A percentile compares a stretch with the other conserved stretches of the same genome.
Conservation (phyloP, 306 rosid species). For the Prinsepia uniflora region DNA sequence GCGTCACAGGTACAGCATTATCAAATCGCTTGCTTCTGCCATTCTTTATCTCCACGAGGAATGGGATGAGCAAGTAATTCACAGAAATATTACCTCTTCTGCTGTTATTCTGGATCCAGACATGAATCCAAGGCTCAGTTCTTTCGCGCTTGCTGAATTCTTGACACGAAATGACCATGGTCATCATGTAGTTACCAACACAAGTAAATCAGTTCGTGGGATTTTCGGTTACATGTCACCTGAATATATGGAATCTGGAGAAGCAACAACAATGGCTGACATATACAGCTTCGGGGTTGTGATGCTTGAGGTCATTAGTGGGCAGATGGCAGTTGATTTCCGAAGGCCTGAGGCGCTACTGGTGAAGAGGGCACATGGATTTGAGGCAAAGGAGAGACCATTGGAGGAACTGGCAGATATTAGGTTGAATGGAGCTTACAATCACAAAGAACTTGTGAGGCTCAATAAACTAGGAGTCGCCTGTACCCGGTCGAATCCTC, state of each 20-base stretch:
- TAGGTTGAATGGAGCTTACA: conserved; percentile 59
- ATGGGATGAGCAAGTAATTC: conserved; percentile 96
- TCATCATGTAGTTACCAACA: conserved; percentile 39
- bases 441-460: conserved; percentile 57
- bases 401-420: conserved; percentile 66
- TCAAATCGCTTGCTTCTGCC: conserved; percentile 81
- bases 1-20: conserved; percentile 67
- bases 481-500: conserved; percentile 61
- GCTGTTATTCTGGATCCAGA: conserved; percentile 82
- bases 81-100: conserved; percentile 83
- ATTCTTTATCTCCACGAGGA: conserved; percentile 92
- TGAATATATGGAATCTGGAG: conserved; percentile 68
- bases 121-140: conserved; percentile 71
- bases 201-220: conserved; percentile 55
- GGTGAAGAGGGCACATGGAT: conserved; percentile 66
- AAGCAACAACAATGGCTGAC: conserved; percentile 67
- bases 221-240: conserved; percentile 95
- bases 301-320: conserved; percentile 74
- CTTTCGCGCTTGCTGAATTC: conserved; percentile 93
- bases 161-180: conserved; percentile 79
- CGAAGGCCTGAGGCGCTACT: conserved; percentile 81
- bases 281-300: conserved; percentile 89
- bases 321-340: conserved; percentile 83
- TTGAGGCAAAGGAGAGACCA: conserved; percentile 49
- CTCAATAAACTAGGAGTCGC: conserved; percentile 59